A percentile compares a stretch with the other conserved stretches of the same genome.
Evolutionary conservation across 345 rosid species (phyloP).

Genomic region (Abelmoschus esculentus): DNA sequence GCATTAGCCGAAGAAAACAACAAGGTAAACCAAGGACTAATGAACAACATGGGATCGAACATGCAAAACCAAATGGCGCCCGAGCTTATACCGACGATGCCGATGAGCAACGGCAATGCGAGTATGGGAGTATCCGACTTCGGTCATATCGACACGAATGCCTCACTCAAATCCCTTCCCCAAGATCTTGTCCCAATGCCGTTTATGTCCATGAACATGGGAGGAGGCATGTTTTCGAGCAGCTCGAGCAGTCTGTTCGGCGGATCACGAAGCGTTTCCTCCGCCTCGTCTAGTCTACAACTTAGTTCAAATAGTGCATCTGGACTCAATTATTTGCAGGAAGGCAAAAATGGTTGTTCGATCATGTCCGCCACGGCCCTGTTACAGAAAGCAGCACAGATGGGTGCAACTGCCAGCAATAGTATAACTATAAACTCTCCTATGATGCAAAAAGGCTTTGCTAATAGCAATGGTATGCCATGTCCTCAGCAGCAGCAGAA

Average conservation of each 20-base stretch:
- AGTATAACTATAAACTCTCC: constrained; percentile 43
- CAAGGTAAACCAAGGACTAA: constrained; percentile 54
- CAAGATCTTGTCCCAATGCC: constrained; percentile 29
- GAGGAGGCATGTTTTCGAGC: constrained; percentile 47
- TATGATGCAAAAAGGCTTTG: constrained; percentile 62
- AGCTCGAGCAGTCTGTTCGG: constrained; percentile 42
- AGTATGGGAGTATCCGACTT: constrained; percentile 33
- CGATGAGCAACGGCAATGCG: constrained; percentile 17
- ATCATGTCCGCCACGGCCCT: too few relatives aligned
- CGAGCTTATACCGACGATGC: constrained; percentile 32
- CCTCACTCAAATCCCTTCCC: too few relatives aligned
- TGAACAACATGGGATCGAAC: constrained; percentile 23
- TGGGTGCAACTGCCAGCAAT: constrained; percentile 58
- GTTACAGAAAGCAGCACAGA: too few relatives aligned
- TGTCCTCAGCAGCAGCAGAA: constrained; percentile 35
- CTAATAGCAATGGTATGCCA: constrained; percentile 33
- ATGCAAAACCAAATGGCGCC: constrained; percentile 32
- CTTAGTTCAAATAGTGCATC: constrained; percentile 44
- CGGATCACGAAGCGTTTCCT: constrained; percentile 32
- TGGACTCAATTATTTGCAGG: constrained; percentile 39
- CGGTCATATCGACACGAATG: constrained; percentile 17
- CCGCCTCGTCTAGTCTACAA: constrained; percentile 44
- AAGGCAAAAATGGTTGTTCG: constrained; percentile 19
- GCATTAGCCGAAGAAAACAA: constrained; percentile 69
- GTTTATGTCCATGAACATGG: constrained; percentile 43